These are phyloP conservation scores for Penicillium sp. DNA, from an alignment of 2,329 filamentous ascomycete species.

Conservation along the genomic window DNA sequence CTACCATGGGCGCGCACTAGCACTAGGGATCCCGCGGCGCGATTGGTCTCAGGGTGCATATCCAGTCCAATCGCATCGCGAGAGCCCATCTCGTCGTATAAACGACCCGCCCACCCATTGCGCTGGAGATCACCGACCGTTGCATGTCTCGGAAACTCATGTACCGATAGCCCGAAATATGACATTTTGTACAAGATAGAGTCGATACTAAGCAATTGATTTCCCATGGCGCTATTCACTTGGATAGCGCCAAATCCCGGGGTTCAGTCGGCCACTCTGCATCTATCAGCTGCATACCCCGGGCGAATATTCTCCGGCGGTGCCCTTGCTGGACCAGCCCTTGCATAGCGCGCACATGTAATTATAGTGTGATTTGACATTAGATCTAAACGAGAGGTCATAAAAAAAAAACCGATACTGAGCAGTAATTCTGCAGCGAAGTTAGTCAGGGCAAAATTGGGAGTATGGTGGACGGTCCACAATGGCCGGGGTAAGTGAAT, in stretches of 20 bases:
- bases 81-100: neutral
- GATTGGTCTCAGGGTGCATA: neutral
- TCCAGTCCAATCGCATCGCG: neutral
- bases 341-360: neutral
- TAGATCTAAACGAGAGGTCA: neutral
- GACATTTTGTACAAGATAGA: neutral
- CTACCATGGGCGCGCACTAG: neutral
- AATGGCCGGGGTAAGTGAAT: too few relatives aligned
- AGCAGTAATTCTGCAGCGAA: too few relatives aligned
- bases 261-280: neutral
- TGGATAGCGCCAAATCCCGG: neutral
- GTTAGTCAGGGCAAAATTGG: too few relatives aligned
- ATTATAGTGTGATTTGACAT: neutral
- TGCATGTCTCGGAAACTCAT: neutral
- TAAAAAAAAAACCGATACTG: too few relatives aligned
- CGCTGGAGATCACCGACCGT: neutral
- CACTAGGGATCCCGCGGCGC: neutral
- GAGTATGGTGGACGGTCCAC: too few relatives aligned
- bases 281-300: neutral
- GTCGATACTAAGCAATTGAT: neutral
- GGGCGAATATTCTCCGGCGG: neutral
- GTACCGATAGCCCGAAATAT: neutral
- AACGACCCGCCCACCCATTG: neutral
- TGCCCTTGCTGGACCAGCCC: neutral
- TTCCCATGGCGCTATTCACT: neutral